Conservation (phyloP, 257 asterid species). For the Solanum tacnaense region DNA sequence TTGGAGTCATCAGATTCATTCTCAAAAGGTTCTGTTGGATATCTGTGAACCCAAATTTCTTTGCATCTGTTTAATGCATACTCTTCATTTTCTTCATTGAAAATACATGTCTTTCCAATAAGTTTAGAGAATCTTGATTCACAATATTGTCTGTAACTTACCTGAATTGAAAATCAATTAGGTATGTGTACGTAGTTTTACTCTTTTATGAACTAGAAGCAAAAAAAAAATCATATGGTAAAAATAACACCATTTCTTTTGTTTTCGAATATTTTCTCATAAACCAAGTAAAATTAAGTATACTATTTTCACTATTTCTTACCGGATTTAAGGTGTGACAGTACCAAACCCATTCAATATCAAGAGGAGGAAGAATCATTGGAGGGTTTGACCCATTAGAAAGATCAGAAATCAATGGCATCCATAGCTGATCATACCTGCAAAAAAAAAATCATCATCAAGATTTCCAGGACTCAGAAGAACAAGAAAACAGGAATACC, state of each 20-base stretch:
- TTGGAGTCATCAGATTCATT: slow-evolving; percentile 35
- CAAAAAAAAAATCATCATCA: not conserved
- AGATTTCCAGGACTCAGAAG: not conserved
- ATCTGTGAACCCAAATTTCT: slow-evolving; percentile 52
- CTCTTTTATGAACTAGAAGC: not conserved
- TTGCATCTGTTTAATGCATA: slow-evolving; percentile 78
- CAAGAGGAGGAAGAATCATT: slow-evolving; percentile 85
- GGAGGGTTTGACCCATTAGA: slow-evolving; percentile 48
- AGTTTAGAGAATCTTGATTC: slow-evolving; percentile 67
- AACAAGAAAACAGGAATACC: not conserved
- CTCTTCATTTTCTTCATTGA: slow-evolving; percentile 74
- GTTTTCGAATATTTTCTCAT: not conserved
- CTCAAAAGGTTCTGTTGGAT: slow-evolving; percentile 69
- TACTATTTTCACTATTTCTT: not conserved
- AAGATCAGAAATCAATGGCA: slow-evolving; percentile 79
- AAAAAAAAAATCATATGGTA: not conserved
- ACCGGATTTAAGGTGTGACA: slow-evolving; percentile 80
- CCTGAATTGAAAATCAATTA: slow-evolving; percentile 25
- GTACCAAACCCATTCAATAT: slow-evolving; percentile 94
- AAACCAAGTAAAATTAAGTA: not conserved
- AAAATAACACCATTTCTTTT: too few species aligned
- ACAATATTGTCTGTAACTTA: slow-evolving; percentile 57
- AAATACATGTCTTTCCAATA: slow-evolving; percentile 60
- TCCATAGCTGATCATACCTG: slow-evolving; percentile 88
- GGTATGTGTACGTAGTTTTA: not conserved